Base-by-base conservation (phyloP, 768 basidiomycete genomes). In the Auriscalpium microsporum region DNA sequence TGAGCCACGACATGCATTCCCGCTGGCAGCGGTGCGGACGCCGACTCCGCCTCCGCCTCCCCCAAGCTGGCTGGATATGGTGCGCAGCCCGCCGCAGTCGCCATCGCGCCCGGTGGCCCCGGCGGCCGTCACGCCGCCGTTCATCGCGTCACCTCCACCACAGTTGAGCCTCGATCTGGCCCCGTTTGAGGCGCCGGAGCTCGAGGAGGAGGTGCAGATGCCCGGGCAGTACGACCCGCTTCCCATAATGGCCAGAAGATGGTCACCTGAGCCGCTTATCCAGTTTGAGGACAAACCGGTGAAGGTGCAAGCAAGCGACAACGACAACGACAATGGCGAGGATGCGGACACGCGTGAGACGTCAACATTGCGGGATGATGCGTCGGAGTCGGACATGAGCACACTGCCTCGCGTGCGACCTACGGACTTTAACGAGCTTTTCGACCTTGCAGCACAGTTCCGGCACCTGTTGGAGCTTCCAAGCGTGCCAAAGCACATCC, bases 361-460 rank as follows among this genome's bases (percentile, higher is more conserved):
- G 17, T 42, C 40, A 17, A 42, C 40, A 14, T 7, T 42, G 40
- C 40, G 40, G 40, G 40, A 42, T 42, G 40, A 42, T 42, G 40
- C 40, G 13, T 42, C 40, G 40, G 14, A 42, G 40, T 42, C 40
- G 14, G 40, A 42, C 40, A 17, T 14, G 40, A n/a, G 46, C n/a
- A 54, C 55, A 4, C 59, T 62, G 19, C 61, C 61, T 38, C 61
- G 49, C 23, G 61, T 62, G 21, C 56, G 52, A 7, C 61, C 61
- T 9, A 50, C 48, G 34, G 61, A 62, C 51, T 60, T 62, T 48
- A 54, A 59, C 28, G 61, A 62, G 35, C 49, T 62, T 14, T 62
- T 62, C 28, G 61, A 62, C 34, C 58, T 62, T 10, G 56, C 61
- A 7, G 50, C 58, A 16, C 58, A 62, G 50, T 62, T 62, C 48